These are phyloP conservation scores for Picea sitchensis DNA, from an alignment of 75 land plant species.

Conservation along the genomic window DNA sequence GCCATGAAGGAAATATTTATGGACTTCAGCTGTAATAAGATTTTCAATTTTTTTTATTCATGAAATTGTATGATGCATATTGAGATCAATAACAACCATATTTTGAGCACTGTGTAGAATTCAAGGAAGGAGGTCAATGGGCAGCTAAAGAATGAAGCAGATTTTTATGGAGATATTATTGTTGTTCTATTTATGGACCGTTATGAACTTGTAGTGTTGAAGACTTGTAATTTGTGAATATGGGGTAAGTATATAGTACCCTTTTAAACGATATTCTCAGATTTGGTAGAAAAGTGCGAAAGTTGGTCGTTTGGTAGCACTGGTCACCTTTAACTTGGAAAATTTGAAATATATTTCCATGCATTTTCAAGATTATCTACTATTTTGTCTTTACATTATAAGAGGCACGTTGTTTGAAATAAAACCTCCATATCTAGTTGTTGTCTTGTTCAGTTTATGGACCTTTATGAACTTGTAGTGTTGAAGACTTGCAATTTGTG, in stretches of 20 bases:
- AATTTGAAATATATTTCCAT: background rate
- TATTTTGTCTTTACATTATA: too few relatives aligned
- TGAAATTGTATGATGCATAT: background rate
- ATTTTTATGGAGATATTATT: constrained; percentile 58
- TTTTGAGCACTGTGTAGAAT: constrained; percentile 35
- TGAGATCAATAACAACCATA: background rate
- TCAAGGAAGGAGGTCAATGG: constrained; percentile 58
- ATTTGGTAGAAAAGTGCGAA: background rate
- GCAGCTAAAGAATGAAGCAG: constrained; percentile 62
- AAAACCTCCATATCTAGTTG: background rate
- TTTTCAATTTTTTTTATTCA: background rate
- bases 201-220: constrained; percentile 60
- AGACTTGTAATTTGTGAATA: constrained; percentile 73
- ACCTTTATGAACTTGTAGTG: constrained; percentile 59
- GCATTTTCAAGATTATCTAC: too few relatives aligned
- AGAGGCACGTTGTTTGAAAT: background rate
- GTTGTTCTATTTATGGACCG: constrained; percentile 64
- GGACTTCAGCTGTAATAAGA: background rate
- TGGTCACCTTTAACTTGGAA: background rate
- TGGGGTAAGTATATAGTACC: constrained; percentile 44
- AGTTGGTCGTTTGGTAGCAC: background rate
- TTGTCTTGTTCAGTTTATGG: constrained; percentile 27
- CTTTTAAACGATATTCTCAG: background rate
- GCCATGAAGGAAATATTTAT: background rate
- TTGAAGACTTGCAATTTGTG: too few relatives aligned